Percentiles rank a stretch among this genome's conserved stretches.
Evolutionary conservation across 1,284 basidiomycete genomes (phyloP).

Genomic region (Cerioporus squamosus): DNA sequence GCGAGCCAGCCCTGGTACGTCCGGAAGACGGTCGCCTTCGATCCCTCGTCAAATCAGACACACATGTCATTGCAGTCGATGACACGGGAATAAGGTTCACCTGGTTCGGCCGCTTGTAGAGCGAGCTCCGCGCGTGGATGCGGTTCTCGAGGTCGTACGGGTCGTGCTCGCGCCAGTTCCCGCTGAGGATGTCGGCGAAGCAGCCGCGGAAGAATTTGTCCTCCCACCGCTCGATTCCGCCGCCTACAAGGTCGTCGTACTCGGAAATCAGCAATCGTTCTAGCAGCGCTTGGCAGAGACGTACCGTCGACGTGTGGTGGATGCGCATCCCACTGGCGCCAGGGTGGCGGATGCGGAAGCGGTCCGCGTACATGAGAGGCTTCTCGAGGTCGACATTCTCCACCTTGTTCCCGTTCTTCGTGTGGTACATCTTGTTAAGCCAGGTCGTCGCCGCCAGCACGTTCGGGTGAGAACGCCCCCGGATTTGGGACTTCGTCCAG

Average conservation of each 20-base stretch:
- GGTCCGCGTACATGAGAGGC: constrained; percentile 80
- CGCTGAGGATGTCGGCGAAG: constrained; percentile 69
- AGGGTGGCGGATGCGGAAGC: constrained; percentile 82
- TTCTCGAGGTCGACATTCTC: constrained; percentile 68
- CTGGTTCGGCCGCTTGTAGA: constrained; percentile 65
- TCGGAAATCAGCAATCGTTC: too few relatives aligned
- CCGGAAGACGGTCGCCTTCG: constrained; percentile 69
- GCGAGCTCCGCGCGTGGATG: constrained; percentile 61
- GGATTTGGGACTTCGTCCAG: constrained; percentile 73
- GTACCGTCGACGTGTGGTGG: constrained; percentile 81
- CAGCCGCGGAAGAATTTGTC: constrained; percentile 70
- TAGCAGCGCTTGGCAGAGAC: constrained; percentile 9
- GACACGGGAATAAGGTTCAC: constrained; percentile 30
- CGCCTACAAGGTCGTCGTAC: constrained; percentile 47
- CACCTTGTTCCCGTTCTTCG: constrained; percentile 39
- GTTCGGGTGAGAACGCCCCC: constrained; percentile 77
- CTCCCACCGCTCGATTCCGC: constrained; percentile 86
- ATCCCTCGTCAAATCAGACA: constrained; percentile 6
- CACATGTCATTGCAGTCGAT: background rate
- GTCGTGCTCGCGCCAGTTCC: constrained; percentile 74
- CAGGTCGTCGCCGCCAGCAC: constrained; percentile 63
- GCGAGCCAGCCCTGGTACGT: constrained; percentile 84
- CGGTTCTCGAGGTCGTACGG: constrained; percentile 69
- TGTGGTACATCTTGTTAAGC: constrained; percentile 69
- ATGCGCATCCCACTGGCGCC: constrained; percentile 68